Percentiles rank a stretch among this genome's conserved stretches.
These are phyloP conservation scores for Buddleja alternifolia DNA, from an alignment of 257 asterid genomes.

Conservation along the genomic window DNA sequence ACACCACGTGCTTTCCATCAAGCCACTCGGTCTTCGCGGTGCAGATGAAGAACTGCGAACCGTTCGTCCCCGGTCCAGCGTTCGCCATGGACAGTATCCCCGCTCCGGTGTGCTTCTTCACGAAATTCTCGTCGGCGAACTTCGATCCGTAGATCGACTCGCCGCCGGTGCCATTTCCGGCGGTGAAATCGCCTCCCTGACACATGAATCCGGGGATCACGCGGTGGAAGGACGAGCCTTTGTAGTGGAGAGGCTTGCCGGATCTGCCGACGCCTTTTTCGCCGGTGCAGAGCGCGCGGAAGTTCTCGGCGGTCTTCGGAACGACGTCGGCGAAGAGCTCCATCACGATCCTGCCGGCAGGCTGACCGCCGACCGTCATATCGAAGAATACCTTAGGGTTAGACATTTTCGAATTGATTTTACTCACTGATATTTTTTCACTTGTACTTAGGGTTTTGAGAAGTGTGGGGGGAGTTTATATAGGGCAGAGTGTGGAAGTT, in stretches of 20 bases:
- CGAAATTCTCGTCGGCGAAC: constrained; percentile 69
- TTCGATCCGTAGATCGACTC: constrained; percentile 72
- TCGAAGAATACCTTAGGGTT: constrained; percentile 78
- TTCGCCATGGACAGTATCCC: constrained; percentile 75
- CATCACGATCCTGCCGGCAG: constrained; percentile 66
- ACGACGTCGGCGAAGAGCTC: constrained; percentile 63
- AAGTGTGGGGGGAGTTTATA: constrained; percentile 32
- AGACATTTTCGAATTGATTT: constrained; percentile 28
- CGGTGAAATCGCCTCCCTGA: constrained; percentile 82
- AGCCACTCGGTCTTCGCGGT: constrained; percentile 76
- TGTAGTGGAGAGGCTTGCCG: constrained; percentile 79
- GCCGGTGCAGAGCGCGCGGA: constrained; percentile 78
- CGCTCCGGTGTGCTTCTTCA: constrained; percentile 66
- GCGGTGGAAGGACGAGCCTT: constrained; percentile 71
- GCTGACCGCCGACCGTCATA: constrained; percentile 61
- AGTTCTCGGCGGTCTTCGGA: constrained; percentile 67
- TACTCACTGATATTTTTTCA: not conserved
- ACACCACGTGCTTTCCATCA: constrained; percentile 76
- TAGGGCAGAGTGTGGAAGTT: constrained; percentile 36
- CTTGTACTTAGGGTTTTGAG: constrained; percentile 41
- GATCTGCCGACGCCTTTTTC: constrained; percentile 61
- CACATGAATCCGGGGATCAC: constrained; percentile 84
- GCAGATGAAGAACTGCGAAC: constrained; percentile 72
- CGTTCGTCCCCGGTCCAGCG: constrained; percentile 75
- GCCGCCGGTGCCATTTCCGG: constrained; percentile 77